A percentile compares a stretch with the other conserved stretches of the same genome.
Evolutionary conservation across 2,329 filamentous ascomycete species (phyloP).

Genomic region (Hymenoscyphus fraxineus): DNA sequence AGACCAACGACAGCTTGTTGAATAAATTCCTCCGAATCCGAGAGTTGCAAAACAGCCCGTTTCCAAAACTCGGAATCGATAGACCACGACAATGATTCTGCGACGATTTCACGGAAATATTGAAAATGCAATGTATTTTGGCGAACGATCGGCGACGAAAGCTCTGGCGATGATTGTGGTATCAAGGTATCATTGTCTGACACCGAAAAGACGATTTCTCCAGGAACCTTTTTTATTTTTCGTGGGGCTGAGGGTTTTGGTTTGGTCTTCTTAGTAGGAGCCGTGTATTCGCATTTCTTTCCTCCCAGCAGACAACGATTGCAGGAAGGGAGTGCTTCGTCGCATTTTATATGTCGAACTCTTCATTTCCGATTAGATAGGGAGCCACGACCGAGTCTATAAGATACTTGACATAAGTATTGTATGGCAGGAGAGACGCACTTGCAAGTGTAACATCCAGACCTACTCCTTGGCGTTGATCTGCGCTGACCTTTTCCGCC

Average conservation of each 20-base stretch:
- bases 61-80: constrained; percentile 3
- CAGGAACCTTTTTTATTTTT: neutral
- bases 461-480: constrained; percentile 2
- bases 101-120: neutral
- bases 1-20: neutral
- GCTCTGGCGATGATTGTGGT: neutral
- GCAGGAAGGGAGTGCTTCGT: neutral
- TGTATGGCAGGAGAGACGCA: neutral
- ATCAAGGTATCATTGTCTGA: neutral
- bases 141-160: neutral
- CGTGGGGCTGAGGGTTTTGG: neutral
- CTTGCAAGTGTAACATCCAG: constrained; percentile 3
- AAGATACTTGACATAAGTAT: neutral
- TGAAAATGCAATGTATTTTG: neutral
- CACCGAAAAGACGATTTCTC: constrained; percentile 2
- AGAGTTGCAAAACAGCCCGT: neutral
- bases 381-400: no score
- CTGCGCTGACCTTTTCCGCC: neutral
- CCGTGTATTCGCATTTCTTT: neutral
- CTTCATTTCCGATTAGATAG: neutral
- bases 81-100: neutral
- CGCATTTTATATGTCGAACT: neutral
- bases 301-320: neutral
- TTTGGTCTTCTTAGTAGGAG: neutral
- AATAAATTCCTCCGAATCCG: neutral